Evolutionary conservation across 805 yeast genomes (phyloP).

Genomic region (Wickerhamomyces chambardii): DNA sequence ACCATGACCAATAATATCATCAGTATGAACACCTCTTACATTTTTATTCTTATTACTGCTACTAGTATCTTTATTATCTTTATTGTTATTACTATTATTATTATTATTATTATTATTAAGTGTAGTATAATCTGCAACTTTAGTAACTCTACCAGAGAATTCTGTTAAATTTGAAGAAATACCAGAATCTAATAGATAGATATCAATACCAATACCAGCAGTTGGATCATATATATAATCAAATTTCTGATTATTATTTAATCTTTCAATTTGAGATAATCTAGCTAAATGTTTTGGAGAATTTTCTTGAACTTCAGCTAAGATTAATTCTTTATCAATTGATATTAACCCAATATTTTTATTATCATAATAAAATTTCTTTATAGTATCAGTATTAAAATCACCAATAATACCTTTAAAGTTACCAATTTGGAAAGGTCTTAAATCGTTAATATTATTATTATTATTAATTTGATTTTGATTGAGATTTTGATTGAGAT

Average conservation of each 20-base stretch:
- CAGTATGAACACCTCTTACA: constrained; percentile 9
- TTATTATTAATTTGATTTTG: no score
- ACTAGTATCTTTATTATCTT: no score
- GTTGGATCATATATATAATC: constrained; percentile 32
- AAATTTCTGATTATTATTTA: constrained; percentile 17
- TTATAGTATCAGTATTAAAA: constrained; percentile 20
- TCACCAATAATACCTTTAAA: constrained; percentile 28
- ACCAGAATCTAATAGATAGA: constrained; percentile 30
- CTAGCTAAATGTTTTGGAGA: constrained; percentile 35
- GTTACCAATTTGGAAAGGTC: constrained; percentile 19
- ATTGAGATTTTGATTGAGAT: no score
- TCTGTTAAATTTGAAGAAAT: constrained; percentile 28
- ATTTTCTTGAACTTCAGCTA: constrained; percentile 29
- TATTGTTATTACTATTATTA: no score
- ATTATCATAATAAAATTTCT: constrained; percentile 25
- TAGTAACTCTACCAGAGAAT: constrained; percentile 30
- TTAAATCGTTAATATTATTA: no score
- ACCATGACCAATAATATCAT: constrained; percentile 42
- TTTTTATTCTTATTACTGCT: constrained; percentile 6
- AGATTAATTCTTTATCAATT: constrained; percentile 22
- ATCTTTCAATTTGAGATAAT: constrained; percentile 23
- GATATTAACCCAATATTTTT: constrained; percentile 25
- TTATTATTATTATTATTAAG: no score
- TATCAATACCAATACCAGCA: constrained; percentile 30
- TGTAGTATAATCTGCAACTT: constrained; percentile 38